These are phyloP conservation scores for Coleophoma cylindrospora DNA, from an alignment of 2,329 filamentous ascomycete species.

Conservation along the genomic window DNA sequence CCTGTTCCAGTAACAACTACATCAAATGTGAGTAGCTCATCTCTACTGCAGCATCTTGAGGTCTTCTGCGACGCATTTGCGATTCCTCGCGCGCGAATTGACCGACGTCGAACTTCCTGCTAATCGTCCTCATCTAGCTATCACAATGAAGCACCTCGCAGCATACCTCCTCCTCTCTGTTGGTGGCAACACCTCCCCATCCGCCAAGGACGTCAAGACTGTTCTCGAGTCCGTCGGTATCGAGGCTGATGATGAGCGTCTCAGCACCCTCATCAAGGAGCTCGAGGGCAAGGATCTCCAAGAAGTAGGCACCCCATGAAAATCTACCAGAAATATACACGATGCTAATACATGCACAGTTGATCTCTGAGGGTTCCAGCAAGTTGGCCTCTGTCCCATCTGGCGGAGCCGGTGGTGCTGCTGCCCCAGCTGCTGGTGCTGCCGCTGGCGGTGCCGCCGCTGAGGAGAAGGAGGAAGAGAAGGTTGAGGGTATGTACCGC, in stretches of 20 bases:
- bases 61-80: neutral
- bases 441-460: constrained; percentile 62
- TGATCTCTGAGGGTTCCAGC: constrained; percentile 82
- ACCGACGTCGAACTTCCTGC: constrained; percentile 2
- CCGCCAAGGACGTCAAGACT: constrained; percentile 76
- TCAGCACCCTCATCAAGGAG: constrained; percentile 83
- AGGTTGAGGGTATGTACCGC: constrained; percentile 75
- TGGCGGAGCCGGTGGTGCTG: constrained; percentile 74
- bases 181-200: constrained; percentile 86
- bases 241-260: constrained; percentile 84
- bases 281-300: constrained; percentile 89
- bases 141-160: constrained; percentile 99
- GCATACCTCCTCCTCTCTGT: constrained; percentile 97
- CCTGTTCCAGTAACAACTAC: constrained; percentile 52
- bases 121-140: constrained; percentile 30
- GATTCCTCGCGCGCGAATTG: too few species aligned
- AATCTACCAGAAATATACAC: constrained; percentile 1
- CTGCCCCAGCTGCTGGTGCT: constrained; percentile 60
- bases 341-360: constrained; percentile 44
- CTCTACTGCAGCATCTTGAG: neutral
- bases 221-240: constrained; percentile 94
- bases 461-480: constrained; percentile 65
- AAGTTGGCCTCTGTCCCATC: constrained; percentile 98
- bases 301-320: constrained; percentile 55
- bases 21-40: constrained; percentile 18